phyloP scores from a whole-genome alignment of 306 rosid species.

The Casuarina cunninghamiana region DNA sequence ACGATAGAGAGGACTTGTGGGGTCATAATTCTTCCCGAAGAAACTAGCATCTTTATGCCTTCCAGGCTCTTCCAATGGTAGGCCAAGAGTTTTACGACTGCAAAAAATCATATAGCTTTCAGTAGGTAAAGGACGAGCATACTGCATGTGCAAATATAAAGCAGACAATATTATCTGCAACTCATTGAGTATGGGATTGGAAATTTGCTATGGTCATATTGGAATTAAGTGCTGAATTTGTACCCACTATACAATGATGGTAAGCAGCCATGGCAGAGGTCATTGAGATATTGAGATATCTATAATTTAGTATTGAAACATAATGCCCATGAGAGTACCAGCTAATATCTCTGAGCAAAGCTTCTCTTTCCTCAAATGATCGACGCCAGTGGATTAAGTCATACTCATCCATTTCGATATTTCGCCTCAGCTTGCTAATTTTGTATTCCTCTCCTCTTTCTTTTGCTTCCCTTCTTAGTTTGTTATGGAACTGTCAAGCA shows the following conservation, averaged over 20 bases:
- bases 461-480: slow-evolving; percentile 56
- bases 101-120: slow-evolving; percentile 4
- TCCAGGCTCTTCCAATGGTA: slow-evolving; percentile 97
- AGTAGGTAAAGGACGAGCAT: neutral
- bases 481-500: slow-evolving; percentile 50
- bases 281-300: neutral
- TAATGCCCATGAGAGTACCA: slow-evolving; percentile 45
- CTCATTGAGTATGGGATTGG: neutral
- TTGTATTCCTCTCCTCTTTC: slow-evolving; percentile 80
- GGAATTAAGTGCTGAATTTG: neutral
- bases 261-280: neutral
- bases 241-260: neutral
- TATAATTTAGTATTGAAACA: neutral
- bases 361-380: slow-evolving; percentile 91
- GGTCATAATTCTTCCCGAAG: slow-evolving; percentile 81
- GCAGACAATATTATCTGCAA: neutral
- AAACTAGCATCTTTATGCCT: slow-evolving; percentile 70
- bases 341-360: slow-evolving; percentile 88
- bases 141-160: neutral
- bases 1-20: slow-evolving; percentile 74
- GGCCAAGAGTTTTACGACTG: slow-evolving; percentile 83
- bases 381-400: slow-evolving; percentile 90
- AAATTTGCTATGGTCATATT: neutral
- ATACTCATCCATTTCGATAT: slow-evolving; percentile 92
- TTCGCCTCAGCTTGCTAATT: slow-evolving; percentile 67